phyloP scores from a whole-genome alignment of 441 rosid species.

The Omphalea diandra region DNA sequence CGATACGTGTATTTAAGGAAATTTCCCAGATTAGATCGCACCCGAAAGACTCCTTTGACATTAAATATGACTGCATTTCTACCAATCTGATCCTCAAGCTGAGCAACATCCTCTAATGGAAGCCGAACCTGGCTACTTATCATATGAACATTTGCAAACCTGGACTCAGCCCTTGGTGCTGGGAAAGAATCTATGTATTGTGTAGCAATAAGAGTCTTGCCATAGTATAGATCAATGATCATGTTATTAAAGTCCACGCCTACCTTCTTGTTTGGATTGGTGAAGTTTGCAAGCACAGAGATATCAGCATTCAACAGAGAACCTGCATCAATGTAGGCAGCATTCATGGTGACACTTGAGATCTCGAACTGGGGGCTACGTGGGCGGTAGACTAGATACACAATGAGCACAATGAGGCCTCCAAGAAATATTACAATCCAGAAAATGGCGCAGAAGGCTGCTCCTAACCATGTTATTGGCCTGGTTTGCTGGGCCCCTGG shows the following conservation, averaged over 20 bases:
- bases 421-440: constrained; percentile 50
- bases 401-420: constrained; percentile 62
- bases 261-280: constrained; percentile 79
- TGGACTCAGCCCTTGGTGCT: constrained; percentile 42
- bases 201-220: constrained; percentile 51
- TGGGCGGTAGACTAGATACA: constrained; percentile 79
- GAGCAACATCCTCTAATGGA: constrained; percentile 36
- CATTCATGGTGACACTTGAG: constrained; percentile 58
- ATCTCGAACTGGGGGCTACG: constrained; percentile 58
- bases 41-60: constrained; percentile 60
- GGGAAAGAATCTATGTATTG: constrained; percentile 67
- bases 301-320: constrained; percentile 66
- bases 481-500: constrained; percentile 36
- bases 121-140: constrained; percentile 72
- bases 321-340: constrained; percentile 71
- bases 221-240: constrained; percentile 69
- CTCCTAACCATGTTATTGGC: constrained; percentile 41
- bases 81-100: constrained; percentile 46
- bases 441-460: constrained; percentile 60
- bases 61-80: constrained; percentile 46
- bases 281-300: constrained; percentile 66
- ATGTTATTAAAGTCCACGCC: constrained; percentile 61
- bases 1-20: constrained; percentile 64
- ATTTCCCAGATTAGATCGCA: constrained; percentile 58
- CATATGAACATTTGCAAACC: constrained; percentile 50